Base-by-base conservation (phyloP, 1,284 basidiomycete genomes). In the Cutaneotrichosporon mucoides region DNA sequence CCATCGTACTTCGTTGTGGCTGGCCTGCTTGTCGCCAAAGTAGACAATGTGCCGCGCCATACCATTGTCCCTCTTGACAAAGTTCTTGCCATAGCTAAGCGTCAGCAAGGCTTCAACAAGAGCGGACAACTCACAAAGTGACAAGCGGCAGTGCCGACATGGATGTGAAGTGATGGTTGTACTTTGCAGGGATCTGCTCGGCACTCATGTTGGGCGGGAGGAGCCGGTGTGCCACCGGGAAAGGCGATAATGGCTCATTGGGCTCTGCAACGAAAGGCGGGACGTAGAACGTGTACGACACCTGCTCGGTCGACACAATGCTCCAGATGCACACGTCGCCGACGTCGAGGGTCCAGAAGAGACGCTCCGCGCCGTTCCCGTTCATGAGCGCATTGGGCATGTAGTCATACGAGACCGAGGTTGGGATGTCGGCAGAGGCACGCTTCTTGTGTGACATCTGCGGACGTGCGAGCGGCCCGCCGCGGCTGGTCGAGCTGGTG, bases 21-120 rank as follows among this genome's bases (percentile, higher is more conserved):
- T 84, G 54, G 90, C 90, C 48, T 89, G 88, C 73, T 92, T 88
- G 41, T 88, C 86, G 47, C 91, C 92, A 72, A 92, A 96, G 82
- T 90, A 96, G 52, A 95, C 85, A 12, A 59, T 34, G 62, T 73
- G 65, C 34, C 65, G 62, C 7, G 75, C 55, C 6, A 48, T 58
- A 82, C 85, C 67, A n/a, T n/a, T n/a, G 89, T 83, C 64, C 84
- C 88, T 56, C 80, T 91, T 90, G 70, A 83, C 84, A 76, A 96
- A 92, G 79, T 93, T 90, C 76, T 92, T 90, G 59, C 92, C 93
- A 71, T 92, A 91, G 80, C 85, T 92, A 85, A 57, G 85, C 82
- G 41, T 57, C n/a, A 60, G 53, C 41, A n/a, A n/a, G 15, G 16
- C 16, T 34, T 16, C 8, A 35, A 16, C 37, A 53, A 44, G 16